These are phyloP conservation scores for Blastobotrys attinorum DNA, from an alignment of 805 yeast species.

Conservation along the genomic window DNA sequence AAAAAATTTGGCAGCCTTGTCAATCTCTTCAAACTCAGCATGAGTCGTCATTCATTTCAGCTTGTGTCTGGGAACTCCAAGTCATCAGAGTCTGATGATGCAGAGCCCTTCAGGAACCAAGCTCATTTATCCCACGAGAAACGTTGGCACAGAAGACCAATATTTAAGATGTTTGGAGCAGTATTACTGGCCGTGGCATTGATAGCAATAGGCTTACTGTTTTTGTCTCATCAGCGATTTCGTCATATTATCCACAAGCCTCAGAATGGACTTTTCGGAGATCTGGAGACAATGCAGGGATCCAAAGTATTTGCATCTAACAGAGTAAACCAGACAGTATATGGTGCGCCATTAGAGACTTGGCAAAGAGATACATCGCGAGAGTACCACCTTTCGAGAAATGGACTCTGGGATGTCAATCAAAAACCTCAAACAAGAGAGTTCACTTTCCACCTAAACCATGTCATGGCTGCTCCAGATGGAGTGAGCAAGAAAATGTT, in stretches of 20 bases:
- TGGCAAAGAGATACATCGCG: conserved; percentile 26
- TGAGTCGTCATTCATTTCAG: too few relatives aligned
- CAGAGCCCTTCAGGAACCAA: too few relatives aligned
- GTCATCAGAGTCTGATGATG: too few relatives aligned
- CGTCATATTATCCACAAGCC: not conserved
- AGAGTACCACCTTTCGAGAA: conserved; percentile 19
- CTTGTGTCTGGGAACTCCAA: too few relatives aligned
- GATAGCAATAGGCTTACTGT: too few relatives aligned
- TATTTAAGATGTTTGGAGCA: too few relatives aligned
- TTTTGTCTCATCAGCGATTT: too few relatives aligned
- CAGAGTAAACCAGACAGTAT: not conserved
- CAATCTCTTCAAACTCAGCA: too few relatives aligned
- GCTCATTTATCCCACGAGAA: too few relatives aligned
- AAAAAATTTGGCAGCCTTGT: too few relatives aligned
- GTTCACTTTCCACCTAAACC: conserved; percentile 17
- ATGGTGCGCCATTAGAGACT: conserved; percentile 14
- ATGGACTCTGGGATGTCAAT: conserved; percentile 13
- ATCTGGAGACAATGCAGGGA: not conserved
- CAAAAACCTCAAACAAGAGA: conserved; percentile 14
- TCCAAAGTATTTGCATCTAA: not conserved
- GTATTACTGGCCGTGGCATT: too few relatives aligned
- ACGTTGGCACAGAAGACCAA: too few relatives aligned
- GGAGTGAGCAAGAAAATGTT: conserved; percentile 28
- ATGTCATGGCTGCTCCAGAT: conserved; percentile 17
- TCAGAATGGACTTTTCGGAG: not conserved